Evolutionary conservation across 2,329 filamentous ascomycete genomes (phyloP), one percentile per base, ranked within the genome.

Genomic region (Biscogniauxia sp.): DNA sequence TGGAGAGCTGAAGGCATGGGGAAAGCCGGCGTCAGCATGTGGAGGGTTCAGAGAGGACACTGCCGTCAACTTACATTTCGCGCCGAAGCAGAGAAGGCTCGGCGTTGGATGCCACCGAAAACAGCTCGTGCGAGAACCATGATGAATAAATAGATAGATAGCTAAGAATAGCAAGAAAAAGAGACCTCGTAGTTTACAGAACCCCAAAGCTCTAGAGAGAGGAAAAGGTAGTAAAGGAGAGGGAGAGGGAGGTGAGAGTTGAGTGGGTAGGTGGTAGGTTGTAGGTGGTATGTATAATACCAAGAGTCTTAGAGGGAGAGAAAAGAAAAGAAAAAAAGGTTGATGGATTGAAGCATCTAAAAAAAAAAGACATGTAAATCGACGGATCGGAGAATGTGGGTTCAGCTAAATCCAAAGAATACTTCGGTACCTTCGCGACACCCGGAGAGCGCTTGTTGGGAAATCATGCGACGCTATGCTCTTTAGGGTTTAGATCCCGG

Each of bases 1-100:
- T 98, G 81, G 93, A 96, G 76, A 93, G 87, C 95, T 99, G 69
- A 17, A 61, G 52, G 65, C 52, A 53, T 41, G 32, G 53, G 20
- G 53, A 53, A 20, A 52, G 25, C 69, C 20, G 49, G 56, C 6
- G 53, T 66, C 55, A 62, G 64, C 57, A 55, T 63, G 60, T 59
- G 58, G 51, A 32, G n/a, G n/a, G n/a, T n/a, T n/a, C n/a, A 55
- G 20, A 57, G 41, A 55, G 23, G 28, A 52, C 63, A 58, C 61
- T 54, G 57, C 32, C 55, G 56, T 61, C 45, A 59, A 78, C 85
- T 78, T 80, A 93, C 90, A 80, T 92, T 84, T 79, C 87, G 84
- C 73, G 90, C 88, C 74, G 90, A 89, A 76, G 86, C 89, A 75
- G 91, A 92, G 82, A 93, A 93, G 77, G 90, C 89, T 75, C 91